These are phyloP conservation scores for Phytophthora sp. DNA, from an alignment of 352 stramenopile species.

Conservation along the genomic window DNA sequence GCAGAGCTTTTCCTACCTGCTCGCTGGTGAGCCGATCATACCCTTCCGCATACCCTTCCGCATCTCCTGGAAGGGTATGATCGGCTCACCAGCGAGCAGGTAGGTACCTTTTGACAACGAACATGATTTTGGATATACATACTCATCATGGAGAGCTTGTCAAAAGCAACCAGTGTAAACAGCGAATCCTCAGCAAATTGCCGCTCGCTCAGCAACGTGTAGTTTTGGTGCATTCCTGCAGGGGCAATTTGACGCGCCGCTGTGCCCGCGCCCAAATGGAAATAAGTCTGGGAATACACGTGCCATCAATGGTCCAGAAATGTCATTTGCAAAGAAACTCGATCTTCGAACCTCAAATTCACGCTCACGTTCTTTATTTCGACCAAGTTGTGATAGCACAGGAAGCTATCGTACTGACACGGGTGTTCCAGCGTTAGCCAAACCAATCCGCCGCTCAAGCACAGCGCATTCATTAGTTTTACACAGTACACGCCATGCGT, in stretches of 20 bases:
- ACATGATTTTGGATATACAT: background rate
- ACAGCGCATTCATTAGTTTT: no score
- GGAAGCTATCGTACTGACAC: background rate
- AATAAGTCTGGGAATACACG: background rate
- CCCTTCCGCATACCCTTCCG: background rate
- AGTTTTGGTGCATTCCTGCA: conserved; percentile 10
- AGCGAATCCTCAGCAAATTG: conserved; percentile 20
- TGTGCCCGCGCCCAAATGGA: background rate
- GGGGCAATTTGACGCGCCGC: background rate
- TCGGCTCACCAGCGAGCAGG: background rate
- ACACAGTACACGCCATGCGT: no score
- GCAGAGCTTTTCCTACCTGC: background rate
- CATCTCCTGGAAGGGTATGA: background rate
- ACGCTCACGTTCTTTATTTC: background rate
- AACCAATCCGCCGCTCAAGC: background rate
- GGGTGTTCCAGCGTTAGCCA: background rate
- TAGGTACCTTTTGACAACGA: background rate
- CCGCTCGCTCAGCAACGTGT: conserved; percentile 6
- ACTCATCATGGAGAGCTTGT: background rate
- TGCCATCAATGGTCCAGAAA: background rate
- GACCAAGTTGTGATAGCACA: background rate
- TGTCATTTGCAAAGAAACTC: background rate
- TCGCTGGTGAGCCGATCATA: background rate
- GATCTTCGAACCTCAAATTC: background rate
- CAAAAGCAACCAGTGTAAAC: conserved; percentile 16